Percentiles rank a stretch among this genome's conserved stretches.
Evolutionary conservation across 2,329 filamentous ascomycete species (phyloP).

Genomic region (Ophiostoma sp.): DNA sequence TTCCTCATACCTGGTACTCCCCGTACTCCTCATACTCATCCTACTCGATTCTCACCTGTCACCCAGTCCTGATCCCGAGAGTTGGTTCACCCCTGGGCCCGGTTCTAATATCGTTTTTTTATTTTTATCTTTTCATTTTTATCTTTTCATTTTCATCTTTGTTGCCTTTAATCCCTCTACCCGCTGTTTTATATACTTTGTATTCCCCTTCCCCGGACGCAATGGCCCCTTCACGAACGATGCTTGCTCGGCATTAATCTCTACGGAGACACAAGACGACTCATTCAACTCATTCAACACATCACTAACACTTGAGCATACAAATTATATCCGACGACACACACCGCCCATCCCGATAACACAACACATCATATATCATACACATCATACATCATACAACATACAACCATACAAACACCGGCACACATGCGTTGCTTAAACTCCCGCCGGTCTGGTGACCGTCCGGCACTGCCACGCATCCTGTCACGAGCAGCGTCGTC

Average conservation of each 20-base stretch:
- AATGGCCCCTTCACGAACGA: constrained; percentile 7
- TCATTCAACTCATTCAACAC: constrained; percentile 4
- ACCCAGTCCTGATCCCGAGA: not conserved
- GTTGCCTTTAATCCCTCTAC: not conserved
- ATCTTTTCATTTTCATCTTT: not conserved
- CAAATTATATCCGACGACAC: constrained; percentile 2
- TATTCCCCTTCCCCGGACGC: constrained; percentile 8
- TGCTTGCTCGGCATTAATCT: constrained; percentile 12
- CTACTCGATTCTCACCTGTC: not conserved
- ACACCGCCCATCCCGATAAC: not conserved
- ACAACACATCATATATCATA: not conserved
- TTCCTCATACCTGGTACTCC: constrained; percentile 2
- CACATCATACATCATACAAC: not conserved
- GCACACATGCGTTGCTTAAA: constrained; percentile 9
- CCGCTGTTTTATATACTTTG: not conserved
- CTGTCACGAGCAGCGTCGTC: constrained; percentile 13
- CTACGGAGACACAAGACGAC: constrained; percentile 9
- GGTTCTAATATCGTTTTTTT: constrained; percentile 3
- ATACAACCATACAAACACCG: not conserved
- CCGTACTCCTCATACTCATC: not conserved
- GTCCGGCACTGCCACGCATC: constrained; percentile 10
- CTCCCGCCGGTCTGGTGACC: constrained; percentile 11
- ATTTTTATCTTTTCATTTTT: constrained; percentile 1
- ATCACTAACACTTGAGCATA: not conserved
- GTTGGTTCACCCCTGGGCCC: constrained; percentile 9